A percentile compares a stretch with the other conserved stretches of the same genome.
Evolutionary conservation across 2,329 filamentous ascomycete genomes (phyloP).

Genomic region (Aspergillus floridensis): DNA sequence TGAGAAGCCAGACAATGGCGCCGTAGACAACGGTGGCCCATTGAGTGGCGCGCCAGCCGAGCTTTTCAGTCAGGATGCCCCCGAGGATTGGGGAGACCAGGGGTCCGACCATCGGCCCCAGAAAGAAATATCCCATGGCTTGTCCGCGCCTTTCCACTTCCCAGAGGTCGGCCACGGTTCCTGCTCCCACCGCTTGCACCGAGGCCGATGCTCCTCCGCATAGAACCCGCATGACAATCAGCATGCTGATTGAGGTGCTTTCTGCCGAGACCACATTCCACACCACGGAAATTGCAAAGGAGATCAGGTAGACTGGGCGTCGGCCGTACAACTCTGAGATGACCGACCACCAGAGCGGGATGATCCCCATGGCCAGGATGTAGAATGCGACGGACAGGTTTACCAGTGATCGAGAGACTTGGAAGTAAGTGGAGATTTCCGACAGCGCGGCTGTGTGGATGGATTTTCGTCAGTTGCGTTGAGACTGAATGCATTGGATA

Average conservation of each 20-base stretch:
- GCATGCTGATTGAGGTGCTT: slow-evolving; percentile 68
- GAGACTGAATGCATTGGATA: too few relatives aligned
- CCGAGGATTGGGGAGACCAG: slow-evolving; percentile 74
- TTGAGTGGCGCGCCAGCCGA: slow-evolving; percentile 73
- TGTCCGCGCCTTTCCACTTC: slow-evolving; percentile 67
- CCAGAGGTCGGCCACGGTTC: slow-evolving; percentile 81
- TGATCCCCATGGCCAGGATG: slow-evolving; percentile 79
- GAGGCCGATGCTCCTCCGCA: slow-evolving; percentile 74
- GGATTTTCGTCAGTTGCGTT: too few relatives aligned
- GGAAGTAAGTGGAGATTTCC: slow-evolving; percentile 61
- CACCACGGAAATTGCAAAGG: slow-evolving; percentile 68
- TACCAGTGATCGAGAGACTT: slow-evolving; percentile 62
- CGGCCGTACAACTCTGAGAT: slow-evolving; percentile 72
- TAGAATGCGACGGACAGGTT: slow-evolving; percentile 77
- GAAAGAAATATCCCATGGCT: slow-evolving; percentile 82
- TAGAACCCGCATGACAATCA: slow-evolving; percentile 72
- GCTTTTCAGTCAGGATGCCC: slow-evolving; percentile 64
- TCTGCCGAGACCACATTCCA: slow-evolving; percentile 69
- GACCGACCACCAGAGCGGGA: slow-evolving; percentile 82
- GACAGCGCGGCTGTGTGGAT: slow-evolving; percentile 60
- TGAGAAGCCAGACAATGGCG: slow-evolving; percentile 41
- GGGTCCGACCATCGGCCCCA: slow-evolving; percentile 73
- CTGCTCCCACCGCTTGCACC: slow-evolving; percentile 78
- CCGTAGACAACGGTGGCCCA: slow-evolving; percentile 76
- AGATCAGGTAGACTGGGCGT: slow-evolving; percentile 71